These are phyloP conservation scores for Lepidium aucheri DNA, from an alignment of 345 rosid genomes.

Conservation along the genomic window DNA sequence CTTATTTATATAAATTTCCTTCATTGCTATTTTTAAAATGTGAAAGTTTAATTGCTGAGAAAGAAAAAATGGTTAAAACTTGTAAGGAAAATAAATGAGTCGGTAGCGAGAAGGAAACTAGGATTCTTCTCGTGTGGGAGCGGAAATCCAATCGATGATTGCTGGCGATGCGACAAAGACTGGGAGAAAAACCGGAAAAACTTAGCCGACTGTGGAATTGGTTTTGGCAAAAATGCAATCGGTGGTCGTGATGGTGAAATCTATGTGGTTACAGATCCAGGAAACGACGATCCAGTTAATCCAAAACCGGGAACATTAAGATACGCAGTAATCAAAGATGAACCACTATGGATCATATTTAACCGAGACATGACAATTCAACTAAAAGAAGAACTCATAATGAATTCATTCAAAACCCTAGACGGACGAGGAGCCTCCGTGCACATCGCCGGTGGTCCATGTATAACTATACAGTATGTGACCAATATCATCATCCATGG, in stretches of 20 bases:
- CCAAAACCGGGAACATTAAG: constrained; percentile 72
- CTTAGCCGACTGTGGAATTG: constrained; percentile 69
- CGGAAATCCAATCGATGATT: constrained; percentile 78
- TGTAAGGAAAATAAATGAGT: constrained; percentile 51
- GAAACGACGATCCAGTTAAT: constrained; percentile 51
- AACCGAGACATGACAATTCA: constrained; percentile 63
- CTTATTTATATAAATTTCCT: too few relatives aligned
- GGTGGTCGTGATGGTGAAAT: constrained; percentile 71
- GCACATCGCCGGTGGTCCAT: constrained; percentile 81
- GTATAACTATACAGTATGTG: constrained; percentile 70
- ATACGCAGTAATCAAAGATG: constrained; percentile 61
- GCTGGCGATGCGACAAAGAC: constrained; percentile 75
- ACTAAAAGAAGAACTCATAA: constrained; percentile 68
- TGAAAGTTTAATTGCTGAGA: too few relatives aligned
- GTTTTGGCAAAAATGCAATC: constrained; percentile 68
- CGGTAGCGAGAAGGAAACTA: constrained; percentile 50
- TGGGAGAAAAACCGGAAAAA: constrained; percentile 68
- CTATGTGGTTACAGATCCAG: constrained; percentile 55
- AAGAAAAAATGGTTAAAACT: not conserved
- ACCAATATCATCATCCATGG: constrained; percentile 72
- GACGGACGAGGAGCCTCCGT: constrained; percentile 79
- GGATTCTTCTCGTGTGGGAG: constrained; percentile 61
- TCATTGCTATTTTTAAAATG: too few relatives aligned
- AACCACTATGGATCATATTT: constrained; percentile 75
- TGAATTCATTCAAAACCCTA: constrained; percentile 78